Evolutionary conservation across 2,329 filamentous ascomycete species (phyloP).

Genomic region (Diplodia sapinea): DNA sequence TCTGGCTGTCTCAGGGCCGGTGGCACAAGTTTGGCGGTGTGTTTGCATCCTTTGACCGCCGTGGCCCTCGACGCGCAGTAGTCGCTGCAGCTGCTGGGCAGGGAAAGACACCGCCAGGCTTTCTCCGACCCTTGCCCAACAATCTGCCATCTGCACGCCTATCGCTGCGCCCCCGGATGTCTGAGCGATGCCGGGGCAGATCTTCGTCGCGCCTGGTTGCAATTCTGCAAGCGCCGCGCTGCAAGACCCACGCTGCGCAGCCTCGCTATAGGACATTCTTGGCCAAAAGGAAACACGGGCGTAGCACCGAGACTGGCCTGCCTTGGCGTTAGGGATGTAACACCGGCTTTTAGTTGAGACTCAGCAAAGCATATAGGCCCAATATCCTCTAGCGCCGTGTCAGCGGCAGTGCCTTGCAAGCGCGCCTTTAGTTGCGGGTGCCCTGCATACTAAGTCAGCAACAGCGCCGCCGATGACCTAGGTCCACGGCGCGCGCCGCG

Average conservation of each 20-base stretch:
- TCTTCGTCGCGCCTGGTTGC: conserved; percentile 26
- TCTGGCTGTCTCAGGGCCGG: conserved; percentile 26
- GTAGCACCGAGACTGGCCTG: conserved; percentile 23
- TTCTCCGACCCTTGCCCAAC: conserved; percentile 17
- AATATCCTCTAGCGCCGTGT: conserved; percentile 26
- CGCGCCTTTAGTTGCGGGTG: conserved; percentile 17
- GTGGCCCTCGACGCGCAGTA: conserved; percentile 25
- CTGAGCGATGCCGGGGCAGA: conserved; percentile 28
- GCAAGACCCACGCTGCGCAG: conserved; percentile 5
- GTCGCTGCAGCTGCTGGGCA: conserved; percentile 12
- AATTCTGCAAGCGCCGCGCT: conserved; percentile 26
- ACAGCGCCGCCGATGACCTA: conserved; percentile 16
- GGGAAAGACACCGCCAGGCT: conserved; percentile 15
- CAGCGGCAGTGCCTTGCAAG: conserved; percentile 29
- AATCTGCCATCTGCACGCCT: conserved; percentile 21
- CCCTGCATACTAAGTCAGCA: conserved; percentile 28
- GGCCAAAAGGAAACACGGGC: conserved; percentile 13
- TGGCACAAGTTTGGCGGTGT: conserved; percentile 30
- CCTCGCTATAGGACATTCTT: conserved; percentile 15
- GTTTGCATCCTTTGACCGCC: conserved; percentile 27
- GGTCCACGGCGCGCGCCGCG: conserved; percentile 19
- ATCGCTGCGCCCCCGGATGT: conserved; percentile 25
- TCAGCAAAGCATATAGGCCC: conserved; percentile 28
- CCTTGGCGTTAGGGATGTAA: conserved; percentile 24
- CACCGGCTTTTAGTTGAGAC: conserved; percentile 23